Percentiles rank a stretch among this genome's conserved stretches.
phyloP scores from a whole-genome alignment of 2,329 filamentous ascomycete species.

The Ophiosphaerella herpotricha region DNA sequence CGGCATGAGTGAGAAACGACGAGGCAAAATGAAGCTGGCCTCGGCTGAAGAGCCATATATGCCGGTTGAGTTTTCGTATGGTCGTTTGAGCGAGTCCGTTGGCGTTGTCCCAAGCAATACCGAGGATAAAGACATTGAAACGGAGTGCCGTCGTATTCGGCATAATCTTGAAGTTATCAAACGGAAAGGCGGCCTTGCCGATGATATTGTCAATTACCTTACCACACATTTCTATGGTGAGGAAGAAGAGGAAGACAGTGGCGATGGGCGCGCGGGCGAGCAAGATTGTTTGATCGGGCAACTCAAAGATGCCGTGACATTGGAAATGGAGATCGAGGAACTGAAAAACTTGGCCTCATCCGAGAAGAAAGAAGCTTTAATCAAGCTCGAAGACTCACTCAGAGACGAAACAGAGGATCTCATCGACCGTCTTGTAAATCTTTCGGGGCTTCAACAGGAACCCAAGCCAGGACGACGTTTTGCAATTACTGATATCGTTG shows the following conservation, averaged over 20 bases:
- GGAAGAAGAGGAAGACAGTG: not conserved
- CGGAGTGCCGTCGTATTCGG: not conserved
- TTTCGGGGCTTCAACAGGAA: not conserved
- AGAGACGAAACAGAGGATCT: no score
- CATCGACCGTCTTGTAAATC: not conserved
- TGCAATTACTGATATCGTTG: no score
- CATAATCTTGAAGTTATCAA: not conserved
- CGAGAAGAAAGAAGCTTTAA: no score
- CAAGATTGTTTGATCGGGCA: not conserved
- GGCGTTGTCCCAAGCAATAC: not conserved
- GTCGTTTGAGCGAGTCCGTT: no score
- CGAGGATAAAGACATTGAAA: not conserved
- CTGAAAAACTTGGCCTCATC: not conserved
- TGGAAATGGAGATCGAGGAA: not conserved
- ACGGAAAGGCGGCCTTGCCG: not conserved
- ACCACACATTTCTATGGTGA: not conserved
- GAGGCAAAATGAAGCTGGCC: not conserved
- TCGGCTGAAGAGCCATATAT: not conserved
- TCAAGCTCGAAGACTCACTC: no score
- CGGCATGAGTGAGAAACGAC: not conserved
- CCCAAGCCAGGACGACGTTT: not conserved
- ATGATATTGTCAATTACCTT: not conserved
- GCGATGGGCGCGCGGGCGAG: not conserved
- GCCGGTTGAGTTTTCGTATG: no score
- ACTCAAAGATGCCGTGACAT: not conserved